These are phyloP conservation scores for Tricholomella constricta DNA, from an alignment of 768 basidiomycete species.

Conservation along the genomic window DNA sequence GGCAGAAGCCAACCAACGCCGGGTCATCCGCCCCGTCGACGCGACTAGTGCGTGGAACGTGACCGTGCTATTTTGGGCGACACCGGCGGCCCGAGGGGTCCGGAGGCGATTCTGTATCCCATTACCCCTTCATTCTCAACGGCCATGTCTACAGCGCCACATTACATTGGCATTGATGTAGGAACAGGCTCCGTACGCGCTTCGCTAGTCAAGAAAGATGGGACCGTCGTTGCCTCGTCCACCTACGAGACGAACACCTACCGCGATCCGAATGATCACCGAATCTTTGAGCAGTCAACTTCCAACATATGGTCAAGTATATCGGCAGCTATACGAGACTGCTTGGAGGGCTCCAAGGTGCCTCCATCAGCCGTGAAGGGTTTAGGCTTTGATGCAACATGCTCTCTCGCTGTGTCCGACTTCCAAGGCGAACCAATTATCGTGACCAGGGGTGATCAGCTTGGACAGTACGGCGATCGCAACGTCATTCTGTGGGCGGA, in stretches of 20 bases:
- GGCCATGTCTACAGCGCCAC: constrained; percentile 25
- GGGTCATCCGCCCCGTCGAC: background rate
- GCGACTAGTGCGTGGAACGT: background rate
- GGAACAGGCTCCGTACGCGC: constrained; percentile 95
- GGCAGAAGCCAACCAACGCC: background rate
- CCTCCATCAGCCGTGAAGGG: constrained; percentile 72
- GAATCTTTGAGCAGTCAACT: constrained; percentile 97
- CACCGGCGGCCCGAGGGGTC: no score
- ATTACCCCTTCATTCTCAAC: no score
- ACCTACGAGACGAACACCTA: constrained; percentile 84
- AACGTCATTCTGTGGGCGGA: constrained; percentile 97
- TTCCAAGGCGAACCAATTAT: constrained; percentile 69
- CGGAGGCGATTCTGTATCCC: no score
- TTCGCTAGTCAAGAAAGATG: constrained; percentile 69
- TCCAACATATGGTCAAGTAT: constrained; percentile 82
- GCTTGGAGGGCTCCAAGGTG: constrained; percentile 60
- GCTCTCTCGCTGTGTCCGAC: constrained; percentile 88
- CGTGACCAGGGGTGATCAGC: constrained; percentile 66
- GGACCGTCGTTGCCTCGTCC: constrained; percentile 74
- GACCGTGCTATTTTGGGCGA: background rate
- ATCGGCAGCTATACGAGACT: constrained; percentile 58
- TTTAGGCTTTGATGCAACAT: constrained; percentile 94
- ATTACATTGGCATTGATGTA: constrained; percentile 80
- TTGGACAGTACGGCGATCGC: constrained; percentile 70
- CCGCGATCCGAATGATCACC: constrained; percentile 81